These are phyloP conservation scores for Sarocladium brachiariae DNA, from an alignment of 2,329 filamentous ascomycete species.

Conservation along the genomic window DNA sequence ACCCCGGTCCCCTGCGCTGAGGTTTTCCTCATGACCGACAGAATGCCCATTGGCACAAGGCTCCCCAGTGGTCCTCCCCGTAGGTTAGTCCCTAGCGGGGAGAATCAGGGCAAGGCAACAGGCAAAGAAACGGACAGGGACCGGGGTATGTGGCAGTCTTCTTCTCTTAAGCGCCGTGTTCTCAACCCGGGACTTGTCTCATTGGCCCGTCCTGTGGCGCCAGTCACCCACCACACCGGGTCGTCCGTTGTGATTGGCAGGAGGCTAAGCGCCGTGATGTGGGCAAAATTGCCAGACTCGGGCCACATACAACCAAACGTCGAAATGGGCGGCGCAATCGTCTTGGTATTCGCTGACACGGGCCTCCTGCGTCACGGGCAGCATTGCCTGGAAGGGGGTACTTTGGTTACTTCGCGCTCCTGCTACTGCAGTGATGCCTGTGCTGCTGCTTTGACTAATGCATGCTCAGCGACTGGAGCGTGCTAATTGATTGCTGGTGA, in stretches of 20 bases:
- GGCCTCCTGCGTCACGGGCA: neutral
- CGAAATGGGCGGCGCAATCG: neutral
- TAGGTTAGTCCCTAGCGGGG: neutral
- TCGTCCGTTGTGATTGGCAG: constrained; percentile 25
- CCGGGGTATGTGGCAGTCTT: constrained; percentile 1
- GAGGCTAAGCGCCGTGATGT: constrained; percentile 12
- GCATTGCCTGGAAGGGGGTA: neutral
- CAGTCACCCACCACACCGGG: constrained; percentile 25
- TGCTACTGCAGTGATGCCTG: constrained; percentile 6
- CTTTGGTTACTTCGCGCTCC: constrained; percentile 7
- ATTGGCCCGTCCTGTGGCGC: constrained; percentile 22
- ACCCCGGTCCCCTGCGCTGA: constrained; percentile 7
- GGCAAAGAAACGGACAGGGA: constrained; percentile 9
- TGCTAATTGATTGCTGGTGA: neutral
- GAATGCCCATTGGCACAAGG: neutral
- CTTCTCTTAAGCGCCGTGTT: constrained; percentile 27
- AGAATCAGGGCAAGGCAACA: neutral
- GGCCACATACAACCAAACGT: neutral
- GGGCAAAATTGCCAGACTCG: constrained; percentile 6
- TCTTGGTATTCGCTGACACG: constrained; percentile 3
- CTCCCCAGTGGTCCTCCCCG: neutral
- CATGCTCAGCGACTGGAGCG: neutral
- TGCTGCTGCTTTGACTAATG: neutral
- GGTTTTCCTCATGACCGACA: neutral
- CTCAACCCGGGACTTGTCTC: constrained; percentile 12